A percentile compares a stretch with the other conserved stretches of the same genome.
These are phyloP conservation scores for Plectosphaerella plurivora DNA, from an alignment of 2,329 filamentous ascomycete genomes.

Conservation along the genomic window DNA sequence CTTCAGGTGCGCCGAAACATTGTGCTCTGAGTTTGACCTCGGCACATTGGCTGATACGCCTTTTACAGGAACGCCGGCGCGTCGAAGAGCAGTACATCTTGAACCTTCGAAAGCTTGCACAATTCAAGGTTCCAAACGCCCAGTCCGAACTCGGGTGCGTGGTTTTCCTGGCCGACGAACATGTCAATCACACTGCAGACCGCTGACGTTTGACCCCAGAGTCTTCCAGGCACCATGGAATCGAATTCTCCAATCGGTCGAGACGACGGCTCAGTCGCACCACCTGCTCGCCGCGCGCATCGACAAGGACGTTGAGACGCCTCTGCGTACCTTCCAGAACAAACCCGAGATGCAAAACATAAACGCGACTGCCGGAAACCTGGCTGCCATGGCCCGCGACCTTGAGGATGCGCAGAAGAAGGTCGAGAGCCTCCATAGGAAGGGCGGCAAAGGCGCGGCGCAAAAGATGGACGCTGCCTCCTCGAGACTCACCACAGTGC, in stretches of 20 bases:
- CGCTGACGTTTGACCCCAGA: conserved; percentile 39
- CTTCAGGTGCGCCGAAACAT: conserved; percentile 64
- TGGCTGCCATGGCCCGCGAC: conserved; percentile 76
- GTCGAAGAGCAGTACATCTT: conserved; percentile 87
- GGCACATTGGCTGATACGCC: conserved; percentile 2
- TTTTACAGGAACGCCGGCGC: conserved; percentile 76
- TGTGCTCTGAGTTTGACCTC: not conserved
- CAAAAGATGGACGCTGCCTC: conserved; percentile 74
- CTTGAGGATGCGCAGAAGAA: conserved; percentile 81
- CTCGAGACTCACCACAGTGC: conserved; percentile 70
- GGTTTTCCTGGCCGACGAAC: not conserved
- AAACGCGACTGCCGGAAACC: conserved; percentile 74
- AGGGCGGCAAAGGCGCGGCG: conserved; percentile 70
- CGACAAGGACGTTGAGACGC: conserved; percentile 81
- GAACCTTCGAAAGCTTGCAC: conserved; percentile 74
- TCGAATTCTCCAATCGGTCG: conserved; percentile 75
- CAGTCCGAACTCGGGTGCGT: conserved; percentile 82
- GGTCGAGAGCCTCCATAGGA: conserved; percentile 76
- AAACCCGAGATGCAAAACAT: conserved; percentile 79
- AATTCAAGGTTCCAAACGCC: conserved; percentile 68
- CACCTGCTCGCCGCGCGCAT: conserved; percentile 75
- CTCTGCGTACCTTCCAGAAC: conserved; percentile 70
- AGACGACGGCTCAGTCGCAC: conserved; percentile 79
- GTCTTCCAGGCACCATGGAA: conserved; percentile 90
- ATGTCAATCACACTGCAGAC: not conserved